Base-by-base conservation (phyloP, 495 filamentous ascomycete genomes). In the Chaetomidium leptoderma region DNA sequence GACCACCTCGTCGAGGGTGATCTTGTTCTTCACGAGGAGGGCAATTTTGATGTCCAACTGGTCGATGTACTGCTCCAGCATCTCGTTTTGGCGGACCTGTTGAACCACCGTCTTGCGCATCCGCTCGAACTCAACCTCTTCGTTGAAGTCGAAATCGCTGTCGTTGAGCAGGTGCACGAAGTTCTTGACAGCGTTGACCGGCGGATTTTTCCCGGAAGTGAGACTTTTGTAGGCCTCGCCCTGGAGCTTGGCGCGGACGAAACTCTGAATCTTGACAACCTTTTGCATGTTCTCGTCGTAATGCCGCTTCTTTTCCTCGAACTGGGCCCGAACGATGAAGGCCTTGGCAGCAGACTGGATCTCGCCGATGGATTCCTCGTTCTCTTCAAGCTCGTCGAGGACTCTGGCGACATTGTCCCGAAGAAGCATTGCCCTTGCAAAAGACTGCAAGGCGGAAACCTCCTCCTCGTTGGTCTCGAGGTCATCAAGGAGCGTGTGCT, bases 11-110 rank as follows among this genome's bases (percentile, higher is more conserved):
- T 99, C 93, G 1, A 97, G 80, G 0, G 95, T 97, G 67, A 99
- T 99, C 74, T 97, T 99, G 75, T 97, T 97, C 78, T 97, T 97
- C 59, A 97, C 95, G 16, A 99, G 81, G 6, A 99, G 82, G 13
- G 92, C 93, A 66, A 99, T 99, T 74, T 99, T 99, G 78, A 97
- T 96, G 66, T 97, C 95, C 40, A 99, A 80, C 65, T 97, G 92
- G 63, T 95, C 91, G 65, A 99, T 95, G 65, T 97, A 97, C 65
- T 96, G 89, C 73, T 99, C 95, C 21, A 93, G 87, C 76, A 95
- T 81, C 70, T 99, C 93, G 62, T 97, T 97, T 62, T 96, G 92
- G 14, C 93, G 86, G 10, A 97, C 92, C 69, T 96, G 91, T 66
- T 97, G 92, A 23, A 97, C 92, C 3, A 99, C 93, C 5, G 86